phyloP scores from a whole-genome alignment of 768 basidiomycete species.

The Termitomyces sp. region DNA sequence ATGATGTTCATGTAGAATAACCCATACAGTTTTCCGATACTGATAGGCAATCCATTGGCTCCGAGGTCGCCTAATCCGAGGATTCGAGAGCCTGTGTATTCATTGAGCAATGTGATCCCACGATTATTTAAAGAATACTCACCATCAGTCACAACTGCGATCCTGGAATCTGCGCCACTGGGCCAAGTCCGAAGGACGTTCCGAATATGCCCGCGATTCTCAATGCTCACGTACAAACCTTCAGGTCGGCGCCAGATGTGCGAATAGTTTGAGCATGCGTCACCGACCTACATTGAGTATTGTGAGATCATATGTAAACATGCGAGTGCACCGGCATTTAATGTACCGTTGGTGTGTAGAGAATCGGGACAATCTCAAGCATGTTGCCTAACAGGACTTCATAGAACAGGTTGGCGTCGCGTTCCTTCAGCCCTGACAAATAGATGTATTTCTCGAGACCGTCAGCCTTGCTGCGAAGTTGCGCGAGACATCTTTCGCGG shows the following conservation, averaged over 20 bases:
- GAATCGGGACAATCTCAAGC: slow-evolving; percentile 63
- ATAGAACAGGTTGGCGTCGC: slow-evolving; percentile 66
- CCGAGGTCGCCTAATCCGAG: slow-evolving; percentile 60
- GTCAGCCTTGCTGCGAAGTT: slow-evolving; percentile 53
- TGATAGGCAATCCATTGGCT: slow-evolving; percentile 53
- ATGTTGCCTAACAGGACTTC: slow-evolving; percentile 58
- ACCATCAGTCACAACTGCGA: slow-evolving; percentile 80
- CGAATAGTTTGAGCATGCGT: slow-evolving; percentile 68
- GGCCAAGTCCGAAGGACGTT: slow-evolving; percentile 55
- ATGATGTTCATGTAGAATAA: not conserved
- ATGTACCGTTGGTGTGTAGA: slow-evolving; percentile 71
- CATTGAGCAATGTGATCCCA: not conserved
- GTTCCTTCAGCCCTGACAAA: slow-evolving; percentile 58
- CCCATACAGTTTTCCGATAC: slow-evolving; percentile 69
- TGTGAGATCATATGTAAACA: slow-evolving; percentile 10
- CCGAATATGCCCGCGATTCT: slow-evolving; percentile 62
- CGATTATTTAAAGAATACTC: slow-evolving; percentile 18
- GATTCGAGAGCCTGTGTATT: slow-evolving; percentile 55
- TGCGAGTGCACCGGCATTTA: slow-evolving; percentile 4
- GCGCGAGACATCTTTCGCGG: slow-evolving; percentile 50
- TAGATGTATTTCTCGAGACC: slow-evolving; percentile 71
- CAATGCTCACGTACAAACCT: slow-evolving; percentile 58
- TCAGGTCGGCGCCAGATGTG: slow-evolving; percentile 66
- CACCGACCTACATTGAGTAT: slow-evolving; percentile 47
- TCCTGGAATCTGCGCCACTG: slow-evolving; percentile 41